Percentiles rank a stretch among this genome's conserved stretches.
phyloP scores from a whole-genome alignment of 192 early-diverging fungal species.

The Coemansia sp. region DNA sequence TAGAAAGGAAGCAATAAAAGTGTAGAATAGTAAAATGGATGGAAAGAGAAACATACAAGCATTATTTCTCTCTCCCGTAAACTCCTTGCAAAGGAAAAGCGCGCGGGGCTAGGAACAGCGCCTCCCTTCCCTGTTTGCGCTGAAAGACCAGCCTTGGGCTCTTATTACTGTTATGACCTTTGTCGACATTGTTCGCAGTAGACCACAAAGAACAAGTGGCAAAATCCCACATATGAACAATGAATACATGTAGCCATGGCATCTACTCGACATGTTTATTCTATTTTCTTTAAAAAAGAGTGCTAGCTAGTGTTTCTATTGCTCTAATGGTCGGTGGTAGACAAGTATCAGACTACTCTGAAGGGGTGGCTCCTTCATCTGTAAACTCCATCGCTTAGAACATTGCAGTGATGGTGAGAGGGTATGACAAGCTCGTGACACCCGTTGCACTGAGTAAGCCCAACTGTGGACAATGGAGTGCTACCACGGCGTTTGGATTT shows the following conservation, averaged over 20 bases:
- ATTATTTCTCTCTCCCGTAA: background rate
- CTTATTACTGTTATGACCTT: background rate
- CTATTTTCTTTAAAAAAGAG: too few species aligned
- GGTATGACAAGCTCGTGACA: background rate
- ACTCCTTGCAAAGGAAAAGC: background rate
- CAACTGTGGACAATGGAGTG: background rate
- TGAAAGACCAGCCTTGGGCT: background rate
- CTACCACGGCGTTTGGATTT: background rate
- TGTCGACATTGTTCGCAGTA: background rate
- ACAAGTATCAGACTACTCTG: background rate
- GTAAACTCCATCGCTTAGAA: background rate
- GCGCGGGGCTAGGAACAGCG: background rate
- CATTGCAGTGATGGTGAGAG: background rate
- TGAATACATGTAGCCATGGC: background rate
- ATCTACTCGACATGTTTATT: background rate
- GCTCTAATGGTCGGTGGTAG: background rate
- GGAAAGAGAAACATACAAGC: background rate
- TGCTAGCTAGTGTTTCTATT: background rate
- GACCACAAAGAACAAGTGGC: background rate
- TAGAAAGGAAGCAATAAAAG: slow-evolving; percentile 1
- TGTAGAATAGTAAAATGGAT: background rate
- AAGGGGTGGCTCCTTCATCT: background rate
- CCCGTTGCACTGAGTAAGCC: background rate
- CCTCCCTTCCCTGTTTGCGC: background rate
- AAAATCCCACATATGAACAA: background rate